Percentiles rank a stretch among this genome's conserved stretches.
phyloP scores from a whole-genome alignment of 2,329 filamentous ascomycete genomes.

The Aspergillus viridinutans region DNA sequence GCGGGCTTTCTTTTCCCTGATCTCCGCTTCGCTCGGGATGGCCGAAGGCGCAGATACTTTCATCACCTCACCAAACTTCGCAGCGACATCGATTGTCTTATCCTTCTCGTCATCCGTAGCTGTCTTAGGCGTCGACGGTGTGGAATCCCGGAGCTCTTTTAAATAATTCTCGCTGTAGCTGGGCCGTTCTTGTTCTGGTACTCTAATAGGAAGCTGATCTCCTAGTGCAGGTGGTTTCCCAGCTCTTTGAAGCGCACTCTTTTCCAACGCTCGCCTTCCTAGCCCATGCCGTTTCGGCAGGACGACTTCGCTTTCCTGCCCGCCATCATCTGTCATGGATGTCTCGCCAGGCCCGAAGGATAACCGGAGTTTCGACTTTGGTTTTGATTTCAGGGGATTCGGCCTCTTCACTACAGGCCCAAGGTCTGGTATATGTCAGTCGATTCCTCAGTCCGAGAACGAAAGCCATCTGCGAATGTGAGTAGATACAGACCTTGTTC shows the following conservation, averaged over 20 bases:
- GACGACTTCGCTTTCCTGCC: conserved; percentile 51
- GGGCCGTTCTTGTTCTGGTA: conserved; percentile 65
- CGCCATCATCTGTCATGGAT: conserved; percentile 52
- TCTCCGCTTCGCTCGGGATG: conserved; percentile 80
- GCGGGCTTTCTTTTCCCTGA: conserved; percentile 84
- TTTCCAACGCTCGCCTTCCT: conserved; percentile 62
- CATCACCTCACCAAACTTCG: conserved; percentile 45
- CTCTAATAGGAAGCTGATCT: conserved; percentile 54
- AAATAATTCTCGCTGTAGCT: conserved; percentile 84
- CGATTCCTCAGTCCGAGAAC: not conserved
- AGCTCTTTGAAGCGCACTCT: conserved; percentile 60
- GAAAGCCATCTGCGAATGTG: not conserved
- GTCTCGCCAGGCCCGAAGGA: conserved; percentile 68
- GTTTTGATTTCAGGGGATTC: conserved; percentile 51
- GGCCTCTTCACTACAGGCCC: conserved; percentile 53
- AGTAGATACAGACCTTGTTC: conserved; percentile 39
- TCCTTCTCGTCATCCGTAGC: conserved; percentile 40
- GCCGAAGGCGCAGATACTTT: conserved; percentile 32
- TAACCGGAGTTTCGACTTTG: conserved; percentile 69
- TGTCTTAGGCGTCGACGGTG: conserved; percentile 71
- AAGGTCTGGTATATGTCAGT: conserved; percentile 35
- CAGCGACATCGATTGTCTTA: conserved; percentile 51
- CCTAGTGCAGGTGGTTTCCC: conserved; percentile 43
- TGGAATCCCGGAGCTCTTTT: conserved; percentile 78
- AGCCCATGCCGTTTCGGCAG: conserved; percentile 59